Conservation (phyloP, 2,329 filamentous ascomycete species). For the Pseudogymnoascus sp. region DNA sequence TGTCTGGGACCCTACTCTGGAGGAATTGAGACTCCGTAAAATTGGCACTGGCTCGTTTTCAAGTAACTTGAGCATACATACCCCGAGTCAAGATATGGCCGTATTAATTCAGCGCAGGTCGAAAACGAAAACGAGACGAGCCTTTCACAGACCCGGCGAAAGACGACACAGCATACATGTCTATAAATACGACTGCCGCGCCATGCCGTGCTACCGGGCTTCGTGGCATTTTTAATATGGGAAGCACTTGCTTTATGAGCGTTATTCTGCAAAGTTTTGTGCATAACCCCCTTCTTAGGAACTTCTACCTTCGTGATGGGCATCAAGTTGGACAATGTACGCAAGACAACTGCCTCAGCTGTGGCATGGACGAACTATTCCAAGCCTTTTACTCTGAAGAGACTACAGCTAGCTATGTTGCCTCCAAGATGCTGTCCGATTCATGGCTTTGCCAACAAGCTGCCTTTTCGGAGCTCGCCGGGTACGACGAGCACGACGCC, state of each 20-base stretch:
- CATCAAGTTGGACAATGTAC: slow-evolving; percentile 73
- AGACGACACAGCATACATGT: slow-evolving; percentile 71
- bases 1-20: slow-evolving; percentile 74
- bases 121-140: slow-evolving; percentile 72
- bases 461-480: slow-evolving; percentile 68
- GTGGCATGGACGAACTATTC: slow-evolving; percentile 67
- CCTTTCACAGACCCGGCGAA: slow-evolving; percentile 56
- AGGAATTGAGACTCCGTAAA: slow-evolving; percentile 66
- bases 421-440: slow-evolving; percentile 78
- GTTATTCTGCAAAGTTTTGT: slow-evolving; percentile 90
- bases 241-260: slow-evolving; percentile 97
- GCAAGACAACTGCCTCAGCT: slow-evolving; percentile 56
- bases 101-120: slow-evolving; percentile 35
- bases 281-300: slow-evolving; percentile 85
- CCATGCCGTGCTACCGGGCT: slow-evolving; percentile 83
- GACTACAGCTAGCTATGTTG: slow-evolving; percentile 82
- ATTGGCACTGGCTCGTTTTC: slow-evolving; percentile 59
- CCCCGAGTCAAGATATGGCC: neutral
- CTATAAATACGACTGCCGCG: slow-evolving; percentile 68
- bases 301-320: slow-evolving; percentile 87
- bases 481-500: slow-evolving; percentile 91
- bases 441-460: slow-evolving; percentile 81
- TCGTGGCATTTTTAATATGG: slow-evolving; percentile 91
- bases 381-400: slow-evolving; percentile 65
- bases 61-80: slow-evolving; percentile 38